Conservation (phyloP, 805 yeast species). For the Maudiozyma serrabonitensis region DNA sequence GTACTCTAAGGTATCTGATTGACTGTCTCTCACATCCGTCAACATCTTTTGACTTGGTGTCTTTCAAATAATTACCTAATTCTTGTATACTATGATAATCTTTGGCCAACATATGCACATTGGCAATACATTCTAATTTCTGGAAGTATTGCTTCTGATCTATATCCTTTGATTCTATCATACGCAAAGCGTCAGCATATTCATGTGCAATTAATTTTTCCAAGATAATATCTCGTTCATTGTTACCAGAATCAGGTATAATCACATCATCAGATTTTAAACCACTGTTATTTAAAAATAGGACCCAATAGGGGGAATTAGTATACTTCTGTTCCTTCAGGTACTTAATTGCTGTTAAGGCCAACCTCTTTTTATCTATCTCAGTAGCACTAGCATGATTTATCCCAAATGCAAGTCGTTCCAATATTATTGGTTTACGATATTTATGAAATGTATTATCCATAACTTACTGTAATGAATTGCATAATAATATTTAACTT, state of each 20-base stretch:
- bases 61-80: conserved; percentile 14
- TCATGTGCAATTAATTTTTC: conserved; percentile 15
- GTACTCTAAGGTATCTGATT: conserved; percentile 7
- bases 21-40: conserved; percentile 9
- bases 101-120: conserved; percentile 11
- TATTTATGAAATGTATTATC: conserved; percentile 3
- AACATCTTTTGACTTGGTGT: neutral
- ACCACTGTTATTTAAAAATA: conserved; percentile 5
- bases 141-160: conserved; percentile 5
- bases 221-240: neutral
- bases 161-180: conserved; percentile 11
- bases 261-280: neutral
- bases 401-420: conserved; percentile 12
- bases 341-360: conserved; percentile 10
- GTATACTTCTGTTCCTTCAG: conserved; percentile 6
- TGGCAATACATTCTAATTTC: conserved; percentile 12
- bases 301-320: conserved; percentile 12
- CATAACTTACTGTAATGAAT: no score
- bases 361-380: conserved; percentile 7
- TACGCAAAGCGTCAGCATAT: conserved; percentile 15
- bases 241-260: neutral
- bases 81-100: conserved; percentile 19
- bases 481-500: no score
- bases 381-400: conserved; percentile 2
- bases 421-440: conserved; percentile 10